Conservation (phyloP, 495 filamentous ascomycete genomes). For the Neurospora hispaniola region DNA sequence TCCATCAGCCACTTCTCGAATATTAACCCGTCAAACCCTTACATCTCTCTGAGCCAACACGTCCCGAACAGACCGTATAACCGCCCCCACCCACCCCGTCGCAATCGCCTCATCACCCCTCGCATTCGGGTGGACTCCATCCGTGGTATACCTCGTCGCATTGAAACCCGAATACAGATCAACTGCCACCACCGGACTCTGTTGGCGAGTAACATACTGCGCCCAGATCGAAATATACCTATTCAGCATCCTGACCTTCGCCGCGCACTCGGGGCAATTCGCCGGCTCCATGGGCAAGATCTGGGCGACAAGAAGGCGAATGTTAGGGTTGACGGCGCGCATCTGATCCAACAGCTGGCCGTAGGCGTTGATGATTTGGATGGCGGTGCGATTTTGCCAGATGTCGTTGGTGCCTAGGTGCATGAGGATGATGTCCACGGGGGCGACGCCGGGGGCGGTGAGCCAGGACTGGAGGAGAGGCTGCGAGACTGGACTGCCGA, state of each 20-base stretch:
- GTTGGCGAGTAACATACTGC: constrained; percentile 18
- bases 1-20: not conserved
- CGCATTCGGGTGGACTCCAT: constrained; percentile 38
- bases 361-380: constrained; percentile 28
- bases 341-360: constrained; percentile 29
- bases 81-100: constrained; percentile 18
- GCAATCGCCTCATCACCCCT: constrained; percentile 30
- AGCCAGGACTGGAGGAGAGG: constrained; percentile 34
- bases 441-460: constrained; percentile 15
- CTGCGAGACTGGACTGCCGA: not conserved
- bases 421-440: constrained; percentile 31
- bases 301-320: constrained; percentile 36
- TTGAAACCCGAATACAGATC: constrained; percentile 36
- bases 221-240: constrained; percentile 32
- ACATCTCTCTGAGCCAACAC: not conserved
- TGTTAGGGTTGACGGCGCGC: constrained; percentile 28
- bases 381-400: constrained; percentile 23
- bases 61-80: constrained; percentile 6
- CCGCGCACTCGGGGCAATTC: constrained; percentile 20
- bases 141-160: constrained; percentile 20
- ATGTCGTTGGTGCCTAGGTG: constrained; percentile 42
- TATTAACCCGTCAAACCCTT: not conserved
- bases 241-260: constrained; percentile 25
- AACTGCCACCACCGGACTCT: constrained; percentile 32
- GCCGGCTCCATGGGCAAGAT: constrained; percentile 35